Conservation (phyloP, 805 yeast genomes). For the Candida michaelii region DNA sequence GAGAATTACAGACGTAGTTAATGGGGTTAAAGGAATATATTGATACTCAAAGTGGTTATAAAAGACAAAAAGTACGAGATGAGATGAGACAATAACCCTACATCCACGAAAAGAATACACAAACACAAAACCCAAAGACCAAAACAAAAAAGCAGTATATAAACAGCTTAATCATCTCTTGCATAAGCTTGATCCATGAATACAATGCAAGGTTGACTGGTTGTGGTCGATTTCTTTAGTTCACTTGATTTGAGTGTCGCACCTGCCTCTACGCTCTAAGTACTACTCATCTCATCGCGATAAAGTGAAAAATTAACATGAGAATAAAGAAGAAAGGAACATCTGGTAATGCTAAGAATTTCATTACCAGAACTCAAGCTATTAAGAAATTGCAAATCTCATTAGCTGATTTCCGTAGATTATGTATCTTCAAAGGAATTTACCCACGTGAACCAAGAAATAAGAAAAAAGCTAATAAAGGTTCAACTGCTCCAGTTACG, state of each 20-base stretch:
- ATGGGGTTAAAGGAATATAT: no score
- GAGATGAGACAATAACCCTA: no score
- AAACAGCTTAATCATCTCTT: no score
- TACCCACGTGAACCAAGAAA: slow-evolving; percentile 96
- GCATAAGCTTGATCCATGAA: no score
- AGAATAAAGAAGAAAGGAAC: slow-evolving; percentile 81
- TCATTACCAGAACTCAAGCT: slow-evolving; percentile 92
- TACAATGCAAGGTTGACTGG: no score
- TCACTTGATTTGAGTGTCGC: background rate
- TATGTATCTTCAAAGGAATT: slow-evolving; percentile 97
- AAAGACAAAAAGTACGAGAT: no score
- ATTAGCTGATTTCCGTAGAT: slow-evolving; percentile 92
- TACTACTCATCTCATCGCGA: slow-evolving; percentile 1
- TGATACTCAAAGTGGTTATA: no score
- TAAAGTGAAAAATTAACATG: slow-evolving; percentile 27
- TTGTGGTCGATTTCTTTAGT: no score
- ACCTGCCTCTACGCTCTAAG: background rate
- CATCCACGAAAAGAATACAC: no score
- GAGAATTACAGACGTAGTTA: no score
- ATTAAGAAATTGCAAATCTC: slow-evolving; percentile 88
- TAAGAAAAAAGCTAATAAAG: slow-evolving; percentile 95
- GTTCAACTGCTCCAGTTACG: slow-evolving; percentile 94
- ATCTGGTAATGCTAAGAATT: slow-evolving; percentile 88
- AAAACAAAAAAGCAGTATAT: no score
- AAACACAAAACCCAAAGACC: no score